Evolutionary conservation across 768 basidiomycete genomes (phyloP).

Genomic region (Sistotremastrum niveocremeum): DNA sequence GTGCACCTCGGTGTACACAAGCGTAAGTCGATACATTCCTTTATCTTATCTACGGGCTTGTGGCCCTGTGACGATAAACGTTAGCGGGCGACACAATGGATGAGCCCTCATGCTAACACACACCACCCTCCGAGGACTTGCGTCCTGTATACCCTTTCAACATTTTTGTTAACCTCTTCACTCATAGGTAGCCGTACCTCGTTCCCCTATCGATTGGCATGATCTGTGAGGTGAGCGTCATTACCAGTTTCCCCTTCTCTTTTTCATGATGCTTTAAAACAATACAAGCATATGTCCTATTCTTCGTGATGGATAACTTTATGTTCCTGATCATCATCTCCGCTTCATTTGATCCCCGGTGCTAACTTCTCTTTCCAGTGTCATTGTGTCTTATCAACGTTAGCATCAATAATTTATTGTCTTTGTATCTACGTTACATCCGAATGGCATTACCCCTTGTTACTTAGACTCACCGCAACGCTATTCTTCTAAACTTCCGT

Average conservation of each 20-base stretch:
- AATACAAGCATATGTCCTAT: slow-evolving; percentile 72
- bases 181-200: slow-evolving; percentile 2
- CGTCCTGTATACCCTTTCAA: background rate
- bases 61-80: slow-evolving; percentile 19
- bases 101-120: slow-evolving; percentile 23
- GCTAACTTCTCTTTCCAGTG: too few species aligned
- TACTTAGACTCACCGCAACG: too few species aligned
- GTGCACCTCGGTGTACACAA: background rate
- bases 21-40: slow-evolving; percentile 6
- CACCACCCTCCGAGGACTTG: slow-evolving; percentile 29
- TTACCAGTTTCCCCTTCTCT: slow-evolving; percentile 1
- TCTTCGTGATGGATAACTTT: slow-evolving; percentile 38
- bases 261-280: slow-evolving; percentile 34
- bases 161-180: background rate
- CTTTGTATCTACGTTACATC: too few species aligned
- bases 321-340: slow-evolving; percentile 13
- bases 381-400: too few species aligned
- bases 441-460: too few species aligned
- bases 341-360: too few species aligned
- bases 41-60: background rate
- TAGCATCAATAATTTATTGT: too few species aligned
- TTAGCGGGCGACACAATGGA: slow-evolving; percentile 23
- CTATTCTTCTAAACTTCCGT: too few species aligned
- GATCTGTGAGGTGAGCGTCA: slow-evolving; percentile 1
- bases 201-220: background rate